A percentile compares a stretch with the other conserved stretches of the same genome.
Conservation (phyloP, 768 basidiomycete genomes). For the Hirschioporus abietinus region DNA sequence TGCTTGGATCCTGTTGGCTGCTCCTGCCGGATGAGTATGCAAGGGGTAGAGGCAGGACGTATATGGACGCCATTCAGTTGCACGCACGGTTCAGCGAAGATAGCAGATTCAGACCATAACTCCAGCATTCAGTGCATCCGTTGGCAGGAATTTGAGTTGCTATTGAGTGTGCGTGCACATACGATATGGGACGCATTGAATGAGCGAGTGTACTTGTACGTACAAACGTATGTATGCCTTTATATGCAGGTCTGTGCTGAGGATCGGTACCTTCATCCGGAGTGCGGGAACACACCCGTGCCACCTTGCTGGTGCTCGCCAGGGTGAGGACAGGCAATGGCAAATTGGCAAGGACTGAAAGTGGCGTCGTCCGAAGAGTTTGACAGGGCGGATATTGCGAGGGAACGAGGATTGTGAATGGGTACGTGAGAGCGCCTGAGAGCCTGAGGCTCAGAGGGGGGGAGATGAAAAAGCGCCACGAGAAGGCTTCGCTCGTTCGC, state of each 20-base stretch:
- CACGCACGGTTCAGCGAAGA: background rate
- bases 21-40: background rate
- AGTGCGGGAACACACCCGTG: background rate
- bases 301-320: background rate
- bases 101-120: background rate
- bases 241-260: background rate
- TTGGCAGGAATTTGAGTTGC: background rate
- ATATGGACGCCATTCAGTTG: background rate
- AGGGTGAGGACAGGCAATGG: too few species aligned
- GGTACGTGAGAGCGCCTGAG: background rate
- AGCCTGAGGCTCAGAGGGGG: background rate
- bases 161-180: background rate
- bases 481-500: background rate
- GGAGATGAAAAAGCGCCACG: too few species aligned
- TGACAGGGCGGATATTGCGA: background rate
- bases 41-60: background rate
- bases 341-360: too few species aligned
- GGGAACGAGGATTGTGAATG: background rate
- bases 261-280: background rate
- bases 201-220: background rate
- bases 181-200: background rate
- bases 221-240: background rate
- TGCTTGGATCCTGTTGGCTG: background rate
- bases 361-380: background rate
- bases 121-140: background rate